Evolutionary conservation across 176 grass and related monocot genomes (phyloP).

Genomic region (Eremochloa ophiuroides): DNA sequence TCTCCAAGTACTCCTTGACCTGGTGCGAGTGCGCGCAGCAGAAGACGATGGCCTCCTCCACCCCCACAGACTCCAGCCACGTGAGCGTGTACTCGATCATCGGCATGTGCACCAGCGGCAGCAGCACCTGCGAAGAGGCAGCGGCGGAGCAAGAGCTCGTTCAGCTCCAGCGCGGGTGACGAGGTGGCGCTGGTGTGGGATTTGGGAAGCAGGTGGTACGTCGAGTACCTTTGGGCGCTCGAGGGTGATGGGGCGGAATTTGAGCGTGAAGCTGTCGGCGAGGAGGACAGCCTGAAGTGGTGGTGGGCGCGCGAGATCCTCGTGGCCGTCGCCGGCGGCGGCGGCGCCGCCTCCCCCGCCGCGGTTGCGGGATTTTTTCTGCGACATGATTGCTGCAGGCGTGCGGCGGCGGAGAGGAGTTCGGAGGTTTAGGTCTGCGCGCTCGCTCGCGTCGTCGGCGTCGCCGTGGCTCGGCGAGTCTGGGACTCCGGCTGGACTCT

Average conservation of each 20-base stretch:
- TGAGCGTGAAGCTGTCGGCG: conserved; percentile 81
- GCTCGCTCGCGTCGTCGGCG: conserved; percentile 30
- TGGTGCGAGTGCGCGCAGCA: conserved; percentile 77
- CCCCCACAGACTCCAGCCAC: conserved; percentile 82
- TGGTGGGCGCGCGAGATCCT: conserved; percentile 63
- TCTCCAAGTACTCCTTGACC: conserved; percentile 75
- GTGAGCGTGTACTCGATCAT: conserved; percentile 92
- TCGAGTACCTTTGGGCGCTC: conserved; percentile 92
- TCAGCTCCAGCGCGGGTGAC: background rate
- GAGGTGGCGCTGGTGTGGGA: background rate
- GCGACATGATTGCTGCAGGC: conserved; percentile 46
- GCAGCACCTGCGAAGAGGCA: conserved; percentile 53
- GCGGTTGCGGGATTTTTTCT: conserved; percentile 57
- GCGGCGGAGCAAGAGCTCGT: background rate
- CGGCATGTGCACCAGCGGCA: conserved; percentile 82
- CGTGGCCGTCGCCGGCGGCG: conserved; percentile 47
- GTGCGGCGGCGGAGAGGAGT: conserved; percentile 14
- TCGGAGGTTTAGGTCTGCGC: conserved; percentile 36
- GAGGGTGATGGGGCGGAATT: conserved; percentile 89
- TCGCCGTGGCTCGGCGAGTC: conserved; percentile 5
- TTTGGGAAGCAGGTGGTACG: conserved; percentile 30
- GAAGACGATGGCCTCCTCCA: conserved; percentile 87
- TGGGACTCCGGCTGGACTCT: background rate
- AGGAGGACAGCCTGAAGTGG: conserved; percentile 91
- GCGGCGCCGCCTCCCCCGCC: conserved; percentile 28